Evolutionary conservation across 495 filamentous ascomycete genomes (phyloP), one percentile per base, ranked within the genome.

Genomic region (Penicillium desertorum): DNA sequence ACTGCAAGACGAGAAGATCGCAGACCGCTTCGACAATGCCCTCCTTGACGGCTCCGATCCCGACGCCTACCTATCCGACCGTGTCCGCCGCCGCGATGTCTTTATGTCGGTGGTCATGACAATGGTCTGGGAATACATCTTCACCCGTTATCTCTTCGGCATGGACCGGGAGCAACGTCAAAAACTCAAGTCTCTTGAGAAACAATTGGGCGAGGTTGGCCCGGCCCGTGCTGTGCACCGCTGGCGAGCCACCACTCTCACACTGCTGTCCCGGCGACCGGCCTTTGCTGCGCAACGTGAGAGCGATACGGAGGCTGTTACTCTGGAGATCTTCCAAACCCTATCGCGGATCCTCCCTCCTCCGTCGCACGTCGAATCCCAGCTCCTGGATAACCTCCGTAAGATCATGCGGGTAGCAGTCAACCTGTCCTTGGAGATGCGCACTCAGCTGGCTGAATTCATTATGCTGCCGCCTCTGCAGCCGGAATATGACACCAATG

Each of bases 31-130:
- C 49, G 95, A 98, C 69, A 95, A 96, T 70, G 86, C 90, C 47
- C 86, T 98, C 54, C 81, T 98, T 39, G 94, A 98, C 70, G 94
- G 92, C 54, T 88, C 90, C 34, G 92, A 96, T 65, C 89, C 93
- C 22, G 90, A 98, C 63, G 75, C 75, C 49, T 92, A 92, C 68
- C 84, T 98, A 12, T 80, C 80, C 58, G 95, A 98, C 66, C 88
- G 95, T 43, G 87, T 94, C 51, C 83, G 83, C 57, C 85, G 94
- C 49, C 85, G 91, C 36, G 90, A 96, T 74, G 88, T 97, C 34
- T 95, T 98, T 76, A 96, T 96, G 89, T 92, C 90, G 23, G 89
- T 98, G 62, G 87, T 91, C 60, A 98, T 97, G 91, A 92, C 86
- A 44, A 96, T 98, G 90, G 84, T 98, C 36, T 97, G 91, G 91